Evolutionary conservation across 441 rosid genomes (phyloP), one percentile per base, ranked within the genome.

Genomic region (Sinapis alba): DNA sequence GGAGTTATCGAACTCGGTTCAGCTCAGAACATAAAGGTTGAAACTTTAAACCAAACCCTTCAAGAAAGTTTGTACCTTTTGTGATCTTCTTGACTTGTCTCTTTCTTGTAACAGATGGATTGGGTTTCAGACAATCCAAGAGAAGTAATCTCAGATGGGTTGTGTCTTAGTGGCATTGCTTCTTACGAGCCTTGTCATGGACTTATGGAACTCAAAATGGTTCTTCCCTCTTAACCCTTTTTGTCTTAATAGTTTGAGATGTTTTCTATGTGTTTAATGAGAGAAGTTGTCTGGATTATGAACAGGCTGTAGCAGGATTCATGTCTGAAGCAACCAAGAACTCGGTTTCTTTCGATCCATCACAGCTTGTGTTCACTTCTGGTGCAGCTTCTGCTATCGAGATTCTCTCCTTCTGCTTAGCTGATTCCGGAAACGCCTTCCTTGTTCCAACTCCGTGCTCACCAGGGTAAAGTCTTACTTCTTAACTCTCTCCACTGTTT

Each of bases 381-480:
- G 96, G 97, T 72, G 92, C 93, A 47, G 81, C 87, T n/a, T 82
- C 97, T 20, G 99, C 99, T 0, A 75, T 90, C 5, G 97, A 92
- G 81, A 88, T 87, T 77, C 85, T 94, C 30, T 83, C 89, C 72
- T 94, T 92, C 80, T 90, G 98, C 84, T 79, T 92, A 78, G 97
- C 97, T 38, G 98, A 90, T 85, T 80, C 83, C 10, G 98, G 97
- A 78, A 94, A 89, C 77, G 98, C 97, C 62, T 88, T 92, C 68
- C 95, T 90, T 21, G 84, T 92, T 67, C 97, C 97, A 8, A 90
- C 98, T 2, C 97, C 97, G 2, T 90, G 86, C 79, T 80, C 84
- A 45, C 96, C 96, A 0, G 85, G 92, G 98, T 91, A 90, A 65
- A 11, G 7, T 7, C 6, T 41, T 13, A 45, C 9, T 24, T 28